These are phyloP conservation scores for Mucor circinelloides DNA, from an alignment of 371 early-diverging fungal genomes.

Conservation along the genomic window DNA sequence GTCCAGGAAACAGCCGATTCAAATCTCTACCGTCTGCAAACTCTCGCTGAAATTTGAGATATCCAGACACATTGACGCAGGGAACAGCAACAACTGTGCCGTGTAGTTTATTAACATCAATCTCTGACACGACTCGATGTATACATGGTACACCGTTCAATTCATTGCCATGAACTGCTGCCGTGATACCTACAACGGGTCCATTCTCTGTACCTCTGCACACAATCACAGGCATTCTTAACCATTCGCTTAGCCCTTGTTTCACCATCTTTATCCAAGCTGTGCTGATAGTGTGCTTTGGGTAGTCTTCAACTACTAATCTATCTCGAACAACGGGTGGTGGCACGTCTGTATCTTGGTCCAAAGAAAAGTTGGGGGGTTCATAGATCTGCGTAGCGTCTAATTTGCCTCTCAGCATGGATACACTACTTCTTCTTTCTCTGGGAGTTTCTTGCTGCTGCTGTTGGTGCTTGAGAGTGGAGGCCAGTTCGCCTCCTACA, in stretches of 20 bases:
- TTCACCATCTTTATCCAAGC: conserved; percentile 78
- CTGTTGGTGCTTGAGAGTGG: conserved; percentile 14
- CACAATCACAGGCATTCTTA: conserved; percentile 68
- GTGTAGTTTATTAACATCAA: conserved; percentile 71
- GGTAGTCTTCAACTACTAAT: conserved; percentile 68
- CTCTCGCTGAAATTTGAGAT: conserved; percentile 76
- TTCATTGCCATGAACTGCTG: conserved; percentile 91
- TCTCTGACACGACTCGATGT: conserved; percentile 76
- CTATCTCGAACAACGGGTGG: conserved; percentile 66
- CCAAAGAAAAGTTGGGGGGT: conserved; percentile 55
- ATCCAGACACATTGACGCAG: conserved; percentile 87
- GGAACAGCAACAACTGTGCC: conserved; percentile 91
- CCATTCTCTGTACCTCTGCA: conserved; percentile 63
- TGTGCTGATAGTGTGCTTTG: conserved; percentile 62
- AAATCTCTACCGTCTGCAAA: conserved; percentile 84
- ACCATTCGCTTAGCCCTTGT: conserved; percentile 71
- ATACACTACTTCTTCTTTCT: conserved; percentile 31
- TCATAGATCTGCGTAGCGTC: conserved; percentile 55
- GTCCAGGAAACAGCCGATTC: conserved; percentile 86
- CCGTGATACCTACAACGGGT: conserved; percentile 52
- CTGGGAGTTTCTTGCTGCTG: not conserved
- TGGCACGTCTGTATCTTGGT: conserved; percentile 66
- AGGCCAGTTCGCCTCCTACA: conserved; percentile 24
- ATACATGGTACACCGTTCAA: conserved; percentile 91
- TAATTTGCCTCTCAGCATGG: conserved; percentile 25